These are phyloP conservation scores for Petunia secreta DNA, from an alignment of 257 asterid genomes.

Conservation along the genomic window DNA sequence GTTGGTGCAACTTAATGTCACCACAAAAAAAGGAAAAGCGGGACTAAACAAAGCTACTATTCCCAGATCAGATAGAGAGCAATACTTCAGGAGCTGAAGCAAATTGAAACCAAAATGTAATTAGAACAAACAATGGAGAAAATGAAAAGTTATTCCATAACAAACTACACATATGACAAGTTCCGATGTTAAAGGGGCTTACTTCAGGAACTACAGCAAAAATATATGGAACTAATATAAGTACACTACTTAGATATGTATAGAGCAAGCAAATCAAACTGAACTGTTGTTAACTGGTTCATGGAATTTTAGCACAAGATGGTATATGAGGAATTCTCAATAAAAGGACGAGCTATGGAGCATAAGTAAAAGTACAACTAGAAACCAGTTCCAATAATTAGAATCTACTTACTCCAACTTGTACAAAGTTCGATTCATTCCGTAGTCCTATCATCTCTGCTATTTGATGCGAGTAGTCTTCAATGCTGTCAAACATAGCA, in stretches of 20 bases:
- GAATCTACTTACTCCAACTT: constrained; percentile 81
- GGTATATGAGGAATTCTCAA: background rate
- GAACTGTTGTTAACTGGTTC: background rate
- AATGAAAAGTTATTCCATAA: background rate
- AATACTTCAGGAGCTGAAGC: background rate
- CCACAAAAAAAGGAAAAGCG: constrained; percentile 11
- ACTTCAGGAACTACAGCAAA: background rate
- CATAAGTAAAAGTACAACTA: background rate
- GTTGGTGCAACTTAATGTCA: constrained; percentile 10
- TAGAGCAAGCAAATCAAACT: background rate
- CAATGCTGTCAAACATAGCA: constrained; percentile 81
- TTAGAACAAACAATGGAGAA: background rate
- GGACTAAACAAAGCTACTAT: background rate
- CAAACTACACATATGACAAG: background rate
- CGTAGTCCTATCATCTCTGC: constrained; percentile 95
- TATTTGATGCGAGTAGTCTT: constrained; percentile 97
- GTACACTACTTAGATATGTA: background rate
- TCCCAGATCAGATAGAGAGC: background rate
- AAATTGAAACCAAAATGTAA: background rate
- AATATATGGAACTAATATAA: background rate
- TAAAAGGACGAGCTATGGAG: constrained; percentile 9
- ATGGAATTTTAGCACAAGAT: background rate
- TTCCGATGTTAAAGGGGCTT: background rate
- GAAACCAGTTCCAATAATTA: constrained; percentile 17
- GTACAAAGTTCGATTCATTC: constrained; percentile 78